A percentile compares a stretch with the other conserved stretches of the same genome.
Conservation (phyloP, 2,329 filamentous ascomycete genomes). For the Phialemoniopsis sp. region DNA sequence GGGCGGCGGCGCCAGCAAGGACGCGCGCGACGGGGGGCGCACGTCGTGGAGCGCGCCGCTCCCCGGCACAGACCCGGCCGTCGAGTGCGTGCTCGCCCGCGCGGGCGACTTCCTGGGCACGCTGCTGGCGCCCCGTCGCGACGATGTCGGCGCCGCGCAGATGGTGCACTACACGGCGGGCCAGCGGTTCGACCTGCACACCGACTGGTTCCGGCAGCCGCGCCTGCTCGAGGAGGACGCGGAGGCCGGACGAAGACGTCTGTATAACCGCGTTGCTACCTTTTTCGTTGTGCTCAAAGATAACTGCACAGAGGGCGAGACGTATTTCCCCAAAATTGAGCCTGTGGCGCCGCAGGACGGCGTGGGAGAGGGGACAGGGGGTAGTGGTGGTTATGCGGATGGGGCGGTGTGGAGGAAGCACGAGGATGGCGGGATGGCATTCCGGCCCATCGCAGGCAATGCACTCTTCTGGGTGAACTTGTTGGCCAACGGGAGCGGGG, state of each 20-base stretch:
- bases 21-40: conserved; percentile 20
- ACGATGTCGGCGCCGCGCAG: conserved; percentile 29
- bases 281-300: conserved; percentile 30
- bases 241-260: conserved; percentile 10
- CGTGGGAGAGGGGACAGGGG: not conserved
- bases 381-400: not conserved
- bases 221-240: conserved; percentile 11
- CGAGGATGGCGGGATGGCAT: conserved; percentile 28
- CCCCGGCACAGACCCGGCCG: conserved; percentile 19
- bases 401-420: conserved; percentile 23
- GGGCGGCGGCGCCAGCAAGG: conserved; percentile 18
- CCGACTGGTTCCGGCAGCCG: conserved; percentile 28
- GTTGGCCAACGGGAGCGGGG: conserved; percentile 29
- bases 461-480: conserved; percentile 39
- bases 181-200: conserved; percentile 30
- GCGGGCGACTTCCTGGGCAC: conserved; percentile 26
- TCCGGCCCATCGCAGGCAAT: conserved; percentile 30
- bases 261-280: conserved; percentile 29
- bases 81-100: conserved; percentile 26
- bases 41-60: conserved; percentile 29
- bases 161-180: conserved; percentile 30
- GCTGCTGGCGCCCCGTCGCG: conserved; percentile 20
- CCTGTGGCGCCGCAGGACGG: conserved; percentile 3
- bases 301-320: conserved; percentile 28
- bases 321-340: conserved; percentile 28